A percentile compares a stretch with the other conserved stretches of the same genome.
These are phyloP conservation scores for Colletotrichum liaoningense DNA, from an alignment of 2,329 filamentous ascomycete genomes.

Conservation along the genomic window DNA sequence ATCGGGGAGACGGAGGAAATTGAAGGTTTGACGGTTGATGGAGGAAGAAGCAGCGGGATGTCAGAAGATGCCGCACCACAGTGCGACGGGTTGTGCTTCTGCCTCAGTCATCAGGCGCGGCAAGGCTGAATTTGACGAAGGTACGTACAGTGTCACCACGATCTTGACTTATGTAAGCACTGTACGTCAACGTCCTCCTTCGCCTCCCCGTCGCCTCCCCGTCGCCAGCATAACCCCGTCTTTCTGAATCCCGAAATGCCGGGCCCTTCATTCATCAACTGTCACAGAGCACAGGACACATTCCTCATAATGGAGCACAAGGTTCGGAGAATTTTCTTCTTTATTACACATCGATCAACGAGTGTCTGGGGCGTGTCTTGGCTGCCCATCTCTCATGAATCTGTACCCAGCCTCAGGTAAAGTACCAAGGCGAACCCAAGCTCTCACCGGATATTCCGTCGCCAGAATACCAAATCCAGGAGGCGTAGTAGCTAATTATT, in stretches of 20 bases:
- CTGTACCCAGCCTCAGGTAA: neutral
- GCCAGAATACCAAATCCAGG: neutral
- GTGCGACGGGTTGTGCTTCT: neutral
- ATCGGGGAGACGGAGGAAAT: neutral
- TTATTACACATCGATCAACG: slow-evolving; percentile 10
- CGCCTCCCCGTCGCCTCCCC: neutral
- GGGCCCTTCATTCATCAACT: neutral
- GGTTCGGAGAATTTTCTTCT: slow-evolving; percentile 2
- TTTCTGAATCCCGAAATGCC: neutral
- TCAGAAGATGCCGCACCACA: neutral
- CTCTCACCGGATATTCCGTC: neutral
- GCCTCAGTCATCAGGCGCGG: neutral
- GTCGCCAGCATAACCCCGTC: neutral
- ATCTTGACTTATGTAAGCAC: neutral
- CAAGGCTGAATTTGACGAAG: too few relatives aligned
- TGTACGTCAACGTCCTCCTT: neutral
- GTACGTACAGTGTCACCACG: too few relatives aligned
- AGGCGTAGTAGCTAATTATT: neutral
- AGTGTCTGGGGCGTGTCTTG: slow-evolving; percentile 12
- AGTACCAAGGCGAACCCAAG: neutral
- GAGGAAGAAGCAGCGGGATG: neutral
- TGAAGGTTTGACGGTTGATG: neutral
- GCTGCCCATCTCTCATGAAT: neutral
- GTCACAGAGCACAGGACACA: neutral
- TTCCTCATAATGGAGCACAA: neutral